Base-by-base conservation (phyloP, 176 grass and related monocot genomes). In the Hordeum marinum region DNA sequence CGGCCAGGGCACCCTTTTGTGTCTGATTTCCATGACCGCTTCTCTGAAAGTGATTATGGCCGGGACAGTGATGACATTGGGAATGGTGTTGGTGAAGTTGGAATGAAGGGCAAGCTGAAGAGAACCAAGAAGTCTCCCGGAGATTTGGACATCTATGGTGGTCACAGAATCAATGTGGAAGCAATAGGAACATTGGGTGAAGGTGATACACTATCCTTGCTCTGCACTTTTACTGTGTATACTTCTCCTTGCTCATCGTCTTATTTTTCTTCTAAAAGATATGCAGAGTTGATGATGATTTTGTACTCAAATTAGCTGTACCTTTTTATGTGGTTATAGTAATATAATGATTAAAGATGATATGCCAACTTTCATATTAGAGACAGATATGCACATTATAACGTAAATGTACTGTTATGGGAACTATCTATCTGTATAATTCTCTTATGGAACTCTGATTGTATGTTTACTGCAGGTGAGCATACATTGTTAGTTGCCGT, bases 41-140 rank as follows among this genome's bases (percentile, higher is more conserved):
- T 78, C 45, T 90, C 72, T 62, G 91, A 90, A 59, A 77, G 78
- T 34, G 91, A 87, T 41, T 86, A 90, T 90, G 85, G 65, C 29
- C 59, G 84, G 52, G 91, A 90, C 40, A 72, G 78, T 29, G 91
- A 87, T 73, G 87, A 87, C 54, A 84, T 83, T 86, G 90, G 84
- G 14, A 88, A 89, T 84, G 87, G 87, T 80, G 43, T 72, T 12
- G 14, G 6, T 81, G 87, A 85, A 77, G 39, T 17, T 60, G 81
- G 23, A 42, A 68, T 68, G 82, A 87, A 80, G 45, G 83, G 87
- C 6, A 85, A 71, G 77, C 60, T 86, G 60, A 86, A 84, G 87
- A 92, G 57, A 69, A 86, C 62, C 31, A 94, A 75, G 48, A 90
- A 87, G 79, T 23, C 68, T 62, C 76, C 90, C 1, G 78, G 18